phyloP scores from a whole-genome alignment of 2,329 filamentous ascomycete species.

The Dissoconium aciculare region DNA sequence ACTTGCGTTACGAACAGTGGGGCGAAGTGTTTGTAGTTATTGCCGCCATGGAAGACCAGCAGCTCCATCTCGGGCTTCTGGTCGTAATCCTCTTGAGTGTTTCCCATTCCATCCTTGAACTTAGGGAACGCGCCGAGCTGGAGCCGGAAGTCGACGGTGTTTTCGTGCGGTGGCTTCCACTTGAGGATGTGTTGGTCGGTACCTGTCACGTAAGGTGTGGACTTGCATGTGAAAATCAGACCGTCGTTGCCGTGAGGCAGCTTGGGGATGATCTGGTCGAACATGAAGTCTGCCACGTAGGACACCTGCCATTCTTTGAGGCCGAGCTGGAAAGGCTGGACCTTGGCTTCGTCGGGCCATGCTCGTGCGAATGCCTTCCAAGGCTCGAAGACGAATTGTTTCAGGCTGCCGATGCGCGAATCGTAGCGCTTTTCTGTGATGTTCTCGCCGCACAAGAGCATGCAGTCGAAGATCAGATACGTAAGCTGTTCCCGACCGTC shows the following conservation, averaged over 20 bases:
- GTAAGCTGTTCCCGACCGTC: slow-evolving; percentile 56
- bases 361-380: slow-evolving; percentile 33
- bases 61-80: slow-evolving; percentile 60
- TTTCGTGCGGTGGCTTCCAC: slow-evolving; percentile 93
- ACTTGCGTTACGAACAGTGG: slow-evolving; percentile 53
- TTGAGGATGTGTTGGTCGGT: slow-evolving; percentile 91
- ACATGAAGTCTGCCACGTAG: slow-evolving; percentile 87
- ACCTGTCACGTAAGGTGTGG: slow-evolving; percentile 71
- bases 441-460: slow-evolving; percentile 62
- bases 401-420: slow-evolving; percentile 78
- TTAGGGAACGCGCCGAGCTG: slow-evolving; percentile 56
- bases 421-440: slow-evolving; percentile 69
- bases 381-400: slow-evolving; percentile 23
- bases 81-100: slow-evolving; percentile 60
- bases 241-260: slow-evolving; percentile 91
- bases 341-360: slow-evolving; percentile 53
- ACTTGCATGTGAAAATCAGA: slow-evolving; percentile 91
- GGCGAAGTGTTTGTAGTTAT: slow-evolving; percentile 43
- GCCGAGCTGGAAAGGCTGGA: slow-evolving; percentile 65
- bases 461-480: slow-evolving; percentile 86
- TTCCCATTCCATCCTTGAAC: slow-evolving; percentile 56
- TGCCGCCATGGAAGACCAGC: slow-evolving; percentile 53
- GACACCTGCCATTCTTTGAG: slow-evolving; percentile 81
- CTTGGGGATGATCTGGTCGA: slow-evolving; percentile 66
- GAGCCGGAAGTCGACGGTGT: slow-evolving; percentile 84